phyloP scores from a whole-genome alignment of 2,329 filamentous ascomycete genomes.

The Amauroascus verrucosus region DNA sequence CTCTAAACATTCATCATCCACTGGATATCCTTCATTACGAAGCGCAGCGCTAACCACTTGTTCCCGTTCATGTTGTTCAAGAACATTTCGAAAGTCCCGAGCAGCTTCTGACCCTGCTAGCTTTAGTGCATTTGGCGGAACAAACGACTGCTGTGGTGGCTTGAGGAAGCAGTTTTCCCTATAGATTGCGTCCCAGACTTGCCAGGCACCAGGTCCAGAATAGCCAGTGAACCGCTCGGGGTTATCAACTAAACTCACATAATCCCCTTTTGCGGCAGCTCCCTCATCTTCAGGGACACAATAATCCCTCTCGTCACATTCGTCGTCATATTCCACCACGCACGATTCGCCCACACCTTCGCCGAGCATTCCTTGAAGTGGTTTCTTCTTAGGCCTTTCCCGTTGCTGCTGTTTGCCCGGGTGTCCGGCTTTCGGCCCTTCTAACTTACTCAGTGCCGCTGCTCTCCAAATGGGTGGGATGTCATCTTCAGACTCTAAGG shows the following conservation, averaged over 20 bases:
- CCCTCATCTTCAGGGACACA: slow-evolving; percentile 93
- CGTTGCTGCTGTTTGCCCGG: slow-evolving; percentile 64
- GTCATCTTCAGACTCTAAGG: slow-evolving; percentile 87
- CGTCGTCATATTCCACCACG: slow-evolving; percentile 93
- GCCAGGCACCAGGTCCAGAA: slow-evolving; percentile 67
- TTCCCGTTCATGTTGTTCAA: slow-evolving; percentile 37
- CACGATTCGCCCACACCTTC: slow-evolving; percentile 88
- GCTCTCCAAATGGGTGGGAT: slow-evolving; percentile 87
- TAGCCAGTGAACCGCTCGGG: slow-evolving; percentile 95
- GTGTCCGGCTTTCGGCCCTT: slow-evolving; percentile 83
- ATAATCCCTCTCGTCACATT: slow-evolving; percentile 93
- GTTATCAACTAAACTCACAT: slow-evolving; percentile 87
- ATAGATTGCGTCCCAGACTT: slow-evolving; percentile 96
- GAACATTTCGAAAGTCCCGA: slow-evolving; percentile 51
- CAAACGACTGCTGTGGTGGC: slow-evolving; percentile 24
- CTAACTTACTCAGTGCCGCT: slow-evolving; percentile 80
- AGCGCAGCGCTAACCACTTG: slow-evolving; percentile 41
- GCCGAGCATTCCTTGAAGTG: slow-evolving; percentile 71
- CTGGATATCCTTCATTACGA: slow-evolving; percentile 51
- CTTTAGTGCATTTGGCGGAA: slow-evolving; percentile 21
- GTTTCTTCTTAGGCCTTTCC: slow-evolving; percentile 57
- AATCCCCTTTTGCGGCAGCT: slow-evolving; percentile 77
- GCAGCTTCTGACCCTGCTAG: slow-evolving; percentile 46
- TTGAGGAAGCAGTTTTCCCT: slow-evolving; percentile 86
- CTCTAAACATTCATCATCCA: slow-evolving; percentile 87